Percentiles rank a stretch among this genome's conserved stretches.
phyloP scores from a whole-genome alignment of 2,329 filamentous ascomycete species.

The Chaetomium globosum region DNA sequence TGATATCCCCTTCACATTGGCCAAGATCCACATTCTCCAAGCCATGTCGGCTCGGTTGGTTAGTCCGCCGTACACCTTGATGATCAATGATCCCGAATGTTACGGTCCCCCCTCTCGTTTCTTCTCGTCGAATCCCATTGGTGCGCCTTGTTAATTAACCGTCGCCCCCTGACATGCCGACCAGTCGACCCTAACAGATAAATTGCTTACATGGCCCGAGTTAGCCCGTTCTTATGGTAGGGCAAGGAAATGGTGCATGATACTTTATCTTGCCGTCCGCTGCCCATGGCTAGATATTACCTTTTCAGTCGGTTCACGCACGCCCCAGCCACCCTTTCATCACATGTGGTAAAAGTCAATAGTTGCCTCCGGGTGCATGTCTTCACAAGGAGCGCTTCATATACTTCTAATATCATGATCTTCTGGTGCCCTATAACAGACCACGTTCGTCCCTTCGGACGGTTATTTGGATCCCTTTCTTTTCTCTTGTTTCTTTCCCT shows the following conservation, averaged over 20 bases:
- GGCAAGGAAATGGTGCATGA: not conserved
- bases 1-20: not conserved
- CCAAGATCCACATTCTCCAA: not conserved
- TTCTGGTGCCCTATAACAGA: not conserved
- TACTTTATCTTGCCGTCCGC: not conserved
- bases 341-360: not conserved
- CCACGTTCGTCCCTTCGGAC: not conserved
- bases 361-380: not conserved
- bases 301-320: no score
- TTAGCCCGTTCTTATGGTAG: not conserved
- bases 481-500: not conserved
- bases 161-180: not conserved
- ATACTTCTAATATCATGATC: not conserved
- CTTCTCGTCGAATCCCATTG: not conserved
- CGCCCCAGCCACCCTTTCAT: no score
- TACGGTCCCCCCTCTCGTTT: not conserved
- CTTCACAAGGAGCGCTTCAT: not conserved
- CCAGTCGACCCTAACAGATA: not conserved
- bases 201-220: not conserved
- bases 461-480: not conserved
- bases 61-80: no score
- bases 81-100: not conserved
- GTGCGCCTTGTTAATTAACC: slow-evolving; percentile 1
- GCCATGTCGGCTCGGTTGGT: no score
- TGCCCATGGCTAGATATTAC: not conserved